Evolutionary conservation across 352 stramenopile species (phyloP).

Genomic region (Globisporangium nodosum): DNA sequence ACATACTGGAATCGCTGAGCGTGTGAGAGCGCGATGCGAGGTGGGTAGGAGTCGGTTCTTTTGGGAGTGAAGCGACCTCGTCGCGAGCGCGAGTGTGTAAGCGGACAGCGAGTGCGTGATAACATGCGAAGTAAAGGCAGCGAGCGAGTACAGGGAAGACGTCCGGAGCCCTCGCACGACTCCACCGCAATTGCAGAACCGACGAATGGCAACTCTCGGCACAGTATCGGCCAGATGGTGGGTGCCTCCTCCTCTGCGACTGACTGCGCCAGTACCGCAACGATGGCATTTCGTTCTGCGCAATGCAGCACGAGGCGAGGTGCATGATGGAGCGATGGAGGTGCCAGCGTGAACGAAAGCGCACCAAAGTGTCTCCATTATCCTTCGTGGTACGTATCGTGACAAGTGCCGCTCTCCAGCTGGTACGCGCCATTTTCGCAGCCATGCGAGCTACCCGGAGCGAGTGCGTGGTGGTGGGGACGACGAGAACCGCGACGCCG

Average conservation of each 20-base stretch:
- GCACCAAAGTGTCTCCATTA: no score
- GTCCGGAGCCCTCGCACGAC: background rate
- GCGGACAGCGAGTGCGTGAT: background rate
- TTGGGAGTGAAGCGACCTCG: background rate
- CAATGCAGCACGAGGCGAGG: no score
- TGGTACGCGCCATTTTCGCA: no score
- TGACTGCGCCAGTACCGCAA: background rate
- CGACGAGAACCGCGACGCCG: background rate
- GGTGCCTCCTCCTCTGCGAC: background rate
- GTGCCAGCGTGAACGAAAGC: background rate
- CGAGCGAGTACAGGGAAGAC: background rate
- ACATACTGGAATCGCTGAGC: constrained; percentile 2
- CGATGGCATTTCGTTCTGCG: background rate
- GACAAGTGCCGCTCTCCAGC: no score
- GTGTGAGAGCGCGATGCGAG: background rate
- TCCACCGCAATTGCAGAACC: no score
- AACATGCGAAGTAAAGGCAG: background rate
- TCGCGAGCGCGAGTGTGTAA: background rate
- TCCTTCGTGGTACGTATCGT: no score
- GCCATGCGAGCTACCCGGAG: no score
- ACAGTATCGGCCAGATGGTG: background rate
- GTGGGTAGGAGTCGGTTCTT: background rate
- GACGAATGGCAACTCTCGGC: background rate
- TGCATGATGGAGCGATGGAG: background rate
- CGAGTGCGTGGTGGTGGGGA: background rate